phyloP scores from a whole-genome alignment of 1,284 basidiomycete genomes.

The Xerocomus amazonicus region DNA sequence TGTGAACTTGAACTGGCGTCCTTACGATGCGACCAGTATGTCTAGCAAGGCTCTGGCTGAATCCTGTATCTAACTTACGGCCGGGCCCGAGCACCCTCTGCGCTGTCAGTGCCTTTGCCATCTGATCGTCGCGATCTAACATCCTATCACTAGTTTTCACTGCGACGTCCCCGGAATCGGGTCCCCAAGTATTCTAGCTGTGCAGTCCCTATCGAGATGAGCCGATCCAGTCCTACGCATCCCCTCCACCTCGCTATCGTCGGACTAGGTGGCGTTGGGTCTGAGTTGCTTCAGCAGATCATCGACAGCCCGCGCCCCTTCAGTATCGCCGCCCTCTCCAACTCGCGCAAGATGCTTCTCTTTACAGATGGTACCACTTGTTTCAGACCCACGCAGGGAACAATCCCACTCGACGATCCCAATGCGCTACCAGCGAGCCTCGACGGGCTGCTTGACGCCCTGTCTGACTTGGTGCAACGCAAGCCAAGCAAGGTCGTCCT shows the following conservation, averaged over 20 bases:
- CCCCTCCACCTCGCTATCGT: slow-evolving; percentile 68
- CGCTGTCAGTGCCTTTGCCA: neutral
- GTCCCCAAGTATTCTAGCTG: neutral
- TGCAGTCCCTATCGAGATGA: slow-evolving; percentile 18
- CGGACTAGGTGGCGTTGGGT: slow-evolving; percentile 86
- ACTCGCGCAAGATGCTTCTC: slow-evolving; percentile 67
- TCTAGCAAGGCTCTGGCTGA: slow-evolving; percentile 11
- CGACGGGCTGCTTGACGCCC: slow-evolving; percentile 38
- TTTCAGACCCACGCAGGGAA: slow-evolving; percentile 39
- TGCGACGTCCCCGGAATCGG: slow-evolving; percentile 2
- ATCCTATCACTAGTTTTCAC: slow-evolving; percentile 1
- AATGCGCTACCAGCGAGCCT: slow-evolving; percentile 42
- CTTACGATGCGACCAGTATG: slow-evolving; percentile 1
- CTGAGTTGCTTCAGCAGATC: slow-evolving; percentile 79
- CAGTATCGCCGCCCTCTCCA: slow-evolving; percentile 73
- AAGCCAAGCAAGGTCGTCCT: slow-evolving; percentile 61
- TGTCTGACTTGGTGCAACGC: slow-evolving; percentile 34
- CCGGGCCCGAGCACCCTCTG: neutral
- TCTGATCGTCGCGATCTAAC: slow-evolving; percentile 13
- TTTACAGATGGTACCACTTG: slow-evolving; percentile 49
- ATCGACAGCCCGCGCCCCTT: slow-evolving; percentile 60
- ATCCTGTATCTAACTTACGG: neutral
- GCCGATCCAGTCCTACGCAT: slow-evolving; percentile 9
- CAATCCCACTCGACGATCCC: slow-evolving; percentile 36
- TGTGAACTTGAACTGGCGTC: no score